Base-by-base conservation (phyloP, 805 yeast species). In the Metschnikowia vanudenii region DNA sequence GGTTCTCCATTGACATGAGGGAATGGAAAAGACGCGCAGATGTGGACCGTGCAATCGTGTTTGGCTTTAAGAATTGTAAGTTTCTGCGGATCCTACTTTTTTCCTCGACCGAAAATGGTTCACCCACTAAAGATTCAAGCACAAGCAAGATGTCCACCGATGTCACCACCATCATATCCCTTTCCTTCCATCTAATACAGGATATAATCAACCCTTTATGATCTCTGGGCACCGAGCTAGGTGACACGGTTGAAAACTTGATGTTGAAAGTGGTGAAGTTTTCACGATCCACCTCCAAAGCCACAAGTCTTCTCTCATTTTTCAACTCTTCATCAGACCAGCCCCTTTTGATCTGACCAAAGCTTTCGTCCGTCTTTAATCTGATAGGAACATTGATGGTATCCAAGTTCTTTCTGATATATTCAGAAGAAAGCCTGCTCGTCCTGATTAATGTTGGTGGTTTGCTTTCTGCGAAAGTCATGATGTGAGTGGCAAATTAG, bases 41-140 rank as follows among this genome's bases (percentile, higher is more conserved):
- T 10, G 57, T 54, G 34, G 60, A 55, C 51, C 83, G 76, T 16
- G 82, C 73, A 12, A 84, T 73, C 0, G 88, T 84, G 36, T 68
- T 59, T 2, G 89, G 88, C 53, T 78, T 78, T 52, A 81, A 71
- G 14, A 79, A 79, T 56, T 84, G 88, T 41, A 84, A 67, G 53
- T 84, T 84, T 45, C 89, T 69, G 45, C 89, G 69, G 24, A 83
- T 81, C 43, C 89, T 68, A 62, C 84, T 84, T 62, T 84, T 84
- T 61, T 84, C 89, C 56, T 83, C 86, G 17, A 82, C 80, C 5
- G 78, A 70, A 60, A 84, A 83, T 38, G 61, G 61, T 51, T 75
- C 76, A 43, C 78, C 74, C 19, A 82, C 80, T 37, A 84, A 67
- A 47, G 73, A 71, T 57, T 84, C 88, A 30, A 84, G 62, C 5